These are phyloP conservation scores for Lonicera japonica DNA, from an alignment of 129 eudicot species.

Conservation along the genomic window DNA sequence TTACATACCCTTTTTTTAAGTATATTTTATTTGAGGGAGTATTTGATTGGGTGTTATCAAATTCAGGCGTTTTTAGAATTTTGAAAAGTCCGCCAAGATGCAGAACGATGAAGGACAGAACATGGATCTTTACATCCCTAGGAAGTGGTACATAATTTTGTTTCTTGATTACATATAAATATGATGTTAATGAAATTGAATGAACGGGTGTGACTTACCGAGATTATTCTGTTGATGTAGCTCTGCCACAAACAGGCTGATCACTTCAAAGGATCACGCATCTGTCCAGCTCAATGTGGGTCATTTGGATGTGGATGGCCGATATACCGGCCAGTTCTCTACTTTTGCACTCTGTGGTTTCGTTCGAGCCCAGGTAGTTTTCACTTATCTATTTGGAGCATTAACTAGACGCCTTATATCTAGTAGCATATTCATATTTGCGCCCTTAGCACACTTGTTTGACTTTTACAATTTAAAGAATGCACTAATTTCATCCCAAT, in stretches of 20 bases:
- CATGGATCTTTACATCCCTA: conserved; percentile 70
- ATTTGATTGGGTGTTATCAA: too few species aligned
- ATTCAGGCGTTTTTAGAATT: conserved; percentile 1
- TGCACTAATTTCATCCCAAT: too few species aligned
- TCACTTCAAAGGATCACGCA: conserved; percentile 67
- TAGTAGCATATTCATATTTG: too few species aligned
- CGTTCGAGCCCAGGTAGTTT: conserved; percentile 49
- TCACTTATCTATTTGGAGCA: too few species aligned
- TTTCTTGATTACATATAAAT: not conserved
- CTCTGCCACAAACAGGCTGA: conserved; percentile 67
- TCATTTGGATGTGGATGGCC: conserved; percentile 54
- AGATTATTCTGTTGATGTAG: conserved; percentile 20
- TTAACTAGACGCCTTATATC: not conserved
- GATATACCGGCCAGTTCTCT: conserved; percentile 44
- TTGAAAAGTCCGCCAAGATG: conserved; percentile 38
- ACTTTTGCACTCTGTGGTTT: conserved; percentile 69
- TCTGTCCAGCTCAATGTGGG: conserved; percentile 65
- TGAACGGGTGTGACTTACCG: not conserved
- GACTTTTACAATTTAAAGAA: too few species aligned
- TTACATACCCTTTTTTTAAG: too few species aligned
- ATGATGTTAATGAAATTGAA: too few species aligned
- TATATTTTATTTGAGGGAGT: too few species aligned
- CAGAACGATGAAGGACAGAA: conserved; percentile 76
- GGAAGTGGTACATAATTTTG: conserved; percentile 50
- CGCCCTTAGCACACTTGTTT: too few species aligned